A percentile compares a stretch with the other conserved stretches of the same genome.
Evolutionary conservation across 169 alveolate species (phyloP).

Genomic region (Eimeria tenella): DNA sequence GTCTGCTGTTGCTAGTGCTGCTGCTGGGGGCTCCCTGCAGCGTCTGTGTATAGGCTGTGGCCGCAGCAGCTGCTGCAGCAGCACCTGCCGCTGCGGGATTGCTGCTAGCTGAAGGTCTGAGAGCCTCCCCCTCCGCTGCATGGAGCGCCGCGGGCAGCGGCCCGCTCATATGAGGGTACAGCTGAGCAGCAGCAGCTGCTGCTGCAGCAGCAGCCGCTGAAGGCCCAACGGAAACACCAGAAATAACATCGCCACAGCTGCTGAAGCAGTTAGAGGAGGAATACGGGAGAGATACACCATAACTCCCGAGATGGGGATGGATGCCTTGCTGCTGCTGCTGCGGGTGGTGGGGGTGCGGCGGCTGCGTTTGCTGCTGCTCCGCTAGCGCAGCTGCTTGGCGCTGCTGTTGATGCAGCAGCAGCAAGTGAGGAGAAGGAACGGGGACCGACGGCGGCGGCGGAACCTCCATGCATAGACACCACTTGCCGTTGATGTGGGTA

Average conservation of each 20-base stretch:
- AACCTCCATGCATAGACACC: conserved; percentile 47
- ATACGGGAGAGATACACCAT: background rate
- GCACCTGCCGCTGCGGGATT: background rate
- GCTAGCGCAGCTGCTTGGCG: background rate
- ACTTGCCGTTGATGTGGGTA: conserved; percentile 20
- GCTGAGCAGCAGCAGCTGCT: too few species aligned
- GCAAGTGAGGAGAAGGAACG: background rate
- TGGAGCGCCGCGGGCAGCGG: too few species aligned
- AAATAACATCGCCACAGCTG: background rate
- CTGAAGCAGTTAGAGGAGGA: background rate
- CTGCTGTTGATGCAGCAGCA: background rate
- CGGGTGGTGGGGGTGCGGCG: background rate
- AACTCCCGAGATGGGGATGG: background rate
- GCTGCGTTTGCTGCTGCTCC: conserved; percentile 1
- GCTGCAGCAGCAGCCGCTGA: too few species aligned
- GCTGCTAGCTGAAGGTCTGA: background rate
- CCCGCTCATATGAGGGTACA: too few species aligned
- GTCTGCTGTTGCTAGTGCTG: background rate
- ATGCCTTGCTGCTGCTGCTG: conserved; percentile 4
- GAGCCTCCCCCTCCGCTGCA: too few species aligned
- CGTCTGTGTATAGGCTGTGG: background rate
- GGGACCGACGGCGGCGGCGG: conserved; percentile 60
- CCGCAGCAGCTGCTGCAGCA: background rate
- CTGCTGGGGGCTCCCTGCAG: background rate
- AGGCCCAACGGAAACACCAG: too few species aligned